A percentile compares a stretch with the other conserved stretches of the same genome.
Evolutionary conservation across 139 green algal species (phyloP).

Genomic region (Chlorella sp.): DNA sequence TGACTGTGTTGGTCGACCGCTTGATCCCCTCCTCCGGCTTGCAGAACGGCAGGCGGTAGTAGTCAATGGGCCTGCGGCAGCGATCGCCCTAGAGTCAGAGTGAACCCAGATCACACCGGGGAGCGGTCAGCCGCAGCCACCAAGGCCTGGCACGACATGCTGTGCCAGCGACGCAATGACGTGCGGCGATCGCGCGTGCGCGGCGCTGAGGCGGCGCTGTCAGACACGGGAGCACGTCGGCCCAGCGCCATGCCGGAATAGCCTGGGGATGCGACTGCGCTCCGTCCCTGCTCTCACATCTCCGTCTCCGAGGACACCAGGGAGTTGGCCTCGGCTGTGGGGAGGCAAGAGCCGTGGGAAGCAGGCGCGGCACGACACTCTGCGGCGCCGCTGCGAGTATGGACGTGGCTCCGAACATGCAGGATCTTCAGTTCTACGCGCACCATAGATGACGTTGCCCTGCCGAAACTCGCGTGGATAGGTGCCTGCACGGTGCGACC

Average conservation of each 20-base stretch:
- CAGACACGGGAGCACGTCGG: background rate
- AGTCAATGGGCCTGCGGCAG: slow-evolving; percentile 86
- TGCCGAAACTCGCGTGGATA: slow-evolving; percentile 78
- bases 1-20: slow-evolving; percentile 69
- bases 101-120: background rate
- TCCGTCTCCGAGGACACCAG: slow-evolving; percentile 88
- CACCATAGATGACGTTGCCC: slow-evolving; percentile 62
- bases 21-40: slow-evolving; percentile 80
- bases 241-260: background rate
- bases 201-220: background rate
- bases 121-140: background rate
- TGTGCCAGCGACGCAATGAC: no score
- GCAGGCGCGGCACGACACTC: background rate
- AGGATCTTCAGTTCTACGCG: background rate
- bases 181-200: no score
- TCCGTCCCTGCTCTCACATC: slow-evolving; percentile 28
- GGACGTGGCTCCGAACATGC: background rate
- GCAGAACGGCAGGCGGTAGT: slow-evolving; percentile 96
- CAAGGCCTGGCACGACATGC: background rate
- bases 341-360: background rate
- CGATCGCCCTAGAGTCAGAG: background rate
- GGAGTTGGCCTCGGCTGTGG: slow-evolving; percentile 81
- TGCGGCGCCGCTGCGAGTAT: background rate
- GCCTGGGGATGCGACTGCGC: background rate
- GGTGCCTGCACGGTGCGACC: slow-evolving; percentile 43